Conservation (phyloP, 148 eudicot genomes). For the Camellia sinensis region DNA sequence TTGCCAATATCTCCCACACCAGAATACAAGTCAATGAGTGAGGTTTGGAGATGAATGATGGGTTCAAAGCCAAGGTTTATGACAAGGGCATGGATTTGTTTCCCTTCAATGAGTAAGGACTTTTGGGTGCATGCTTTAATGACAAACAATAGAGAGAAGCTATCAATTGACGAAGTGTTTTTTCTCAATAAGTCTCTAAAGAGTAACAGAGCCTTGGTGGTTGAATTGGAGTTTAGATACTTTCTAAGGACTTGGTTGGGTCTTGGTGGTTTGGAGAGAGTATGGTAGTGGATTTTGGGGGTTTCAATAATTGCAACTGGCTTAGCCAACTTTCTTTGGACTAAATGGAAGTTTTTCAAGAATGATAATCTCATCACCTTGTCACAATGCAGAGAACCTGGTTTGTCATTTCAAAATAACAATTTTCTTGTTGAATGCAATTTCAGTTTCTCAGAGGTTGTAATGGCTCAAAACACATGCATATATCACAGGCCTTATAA, state of each 20-base stretch:
- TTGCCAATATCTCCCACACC: conserved; percentile 25
- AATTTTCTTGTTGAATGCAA: too few relatives aligned
- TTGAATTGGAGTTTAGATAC: conserved; percentile 29
- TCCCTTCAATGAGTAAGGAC: conserved; percentile 25
- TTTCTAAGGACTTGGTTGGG: conserved; percentile 39
- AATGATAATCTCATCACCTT: conserved; percentile 15
- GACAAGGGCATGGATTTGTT: conserved; percentile 29
- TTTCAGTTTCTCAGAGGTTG: too few relatives aligned
- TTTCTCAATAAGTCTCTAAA: conserved; percentile 36
- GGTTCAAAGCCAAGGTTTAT: conserved; percentile 33
- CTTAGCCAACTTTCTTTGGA: conserved; percentile 13
- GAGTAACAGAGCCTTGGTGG: conserved; percentile 23
- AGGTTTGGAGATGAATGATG: conserved; percentile 33
- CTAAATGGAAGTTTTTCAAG: conserved; percentile 9
- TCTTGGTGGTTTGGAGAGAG: conserved; percentile 28
- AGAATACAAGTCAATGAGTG: conserved; percentile 33
- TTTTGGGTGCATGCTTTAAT: conserved; percentile 38
- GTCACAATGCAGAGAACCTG: background rate
- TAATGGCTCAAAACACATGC: too few relatives aligned
- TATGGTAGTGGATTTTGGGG: conserved; percentile 21
- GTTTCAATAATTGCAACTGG: background rate
- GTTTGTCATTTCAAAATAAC: background rate
- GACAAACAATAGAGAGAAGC: conserved; percentile 36
- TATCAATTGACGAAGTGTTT: conserved; percentile 36
- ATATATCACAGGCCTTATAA: too few relatives aligned